Evolutionary conservation across 148 eudicot genomes (phyloP), one percentile per base, ranked within the genome.

Genomic region (Chenopodium quinoa): DNA sequence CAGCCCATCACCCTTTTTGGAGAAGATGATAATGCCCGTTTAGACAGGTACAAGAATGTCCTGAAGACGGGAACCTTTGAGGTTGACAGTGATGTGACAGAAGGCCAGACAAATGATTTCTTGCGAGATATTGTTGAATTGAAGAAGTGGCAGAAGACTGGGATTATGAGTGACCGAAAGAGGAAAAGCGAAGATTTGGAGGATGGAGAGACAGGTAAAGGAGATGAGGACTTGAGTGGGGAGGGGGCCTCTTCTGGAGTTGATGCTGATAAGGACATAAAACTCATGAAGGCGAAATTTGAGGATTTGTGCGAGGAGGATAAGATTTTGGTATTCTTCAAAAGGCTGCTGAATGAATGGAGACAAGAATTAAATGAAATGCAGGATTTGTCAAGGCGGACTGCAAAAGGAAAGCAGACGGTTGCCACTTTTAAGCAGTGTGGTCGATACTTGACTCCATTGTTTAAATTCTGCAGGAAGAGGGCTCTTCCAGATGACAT

Each of bases 351-450:
- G 89, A 92, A 90, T 86, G 97, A 95, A 83, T 95, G 98, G 98
- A 89, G 91, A 13, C 97, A 92, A 78, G 97, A 93, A 87, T 83
- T 93, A 11, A 78, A 89, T 84, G 97, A 87, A 88, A 91, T 88
- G 93, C 84, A 82, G 0, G 97, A 92, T 20, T 40, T 82, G 27
- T 91, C 86, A 86, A 92, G 94, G 87, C 87, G 97, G 82, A 91
- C 97, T 1, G 97, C 97, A 10, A 93, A 93, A 72, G 98, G 97
- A 83, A 93, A 95, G 88, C 91, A 93, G 13, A 93, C 88, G 86
- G 91, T 95, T 76, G 97, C 97, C 23, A 93, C 97, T 17, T 95
- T 93, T 83, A 93, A 92, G 92, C 99, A 95, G 87, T 95, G 99
- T 80, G 99, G 97, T 75, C 81, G 99, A 79, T 93, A 95, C 81